phyloP scores from a whole-genome alignment of 495 filamentous ascomycete species.

The Cudoniella acicularis region DNA sequence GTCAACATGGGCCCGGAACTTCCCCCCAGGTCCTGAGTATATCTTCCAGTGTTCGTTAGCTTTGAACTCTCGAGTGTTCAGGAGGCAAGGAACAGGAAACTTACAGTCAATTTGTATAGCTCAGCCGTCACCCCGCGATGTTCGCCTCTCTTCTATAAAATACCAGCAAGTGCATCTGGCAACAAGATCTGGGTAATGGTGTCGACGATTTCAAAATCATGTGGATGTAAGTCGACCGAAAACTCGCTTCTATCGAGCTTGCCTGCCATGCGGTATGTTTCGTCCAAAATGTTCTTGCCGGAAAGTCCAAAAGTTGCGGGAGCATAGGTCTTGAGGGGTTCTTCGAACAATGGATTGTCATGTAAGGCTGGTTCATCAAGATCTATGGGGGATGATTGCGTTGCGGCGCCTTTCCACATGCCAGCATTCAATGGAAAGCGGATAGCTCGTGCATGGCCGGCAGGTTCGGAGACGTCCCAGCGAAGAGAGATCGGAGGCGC shows the following conservation, averaged over 20 bases:
- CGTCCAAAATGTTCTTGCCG: conserved; percentile 45
- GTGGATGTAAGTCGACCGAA: conserved; percentile 46
- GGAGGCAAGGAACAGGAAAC: conserved; percentile 9
- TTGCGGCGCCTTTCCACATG: no score
- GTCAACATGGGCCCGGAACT: conserved; percentile 52
- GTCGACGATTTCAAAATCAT: conserved; percentile 49
- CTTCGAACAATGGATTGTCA: background rate
- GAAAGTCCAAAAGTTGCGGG: conserved; percentile 46
- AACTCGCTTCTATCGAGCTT: conserved; percentile 45
- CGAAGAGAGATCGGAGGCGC: background rate
- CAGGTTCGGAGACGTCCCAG: background rate
- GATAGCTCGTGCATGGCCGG: background rate
- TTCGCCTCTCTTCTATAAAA: background rate
- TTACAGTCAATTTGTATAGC: conserved; percentile 55
- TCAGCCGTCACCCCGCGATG: conserved; percentile 35
- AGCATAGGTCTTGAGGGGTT: conserved; percentile 19
- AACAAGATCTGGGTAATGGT: conserved; percentile 43
- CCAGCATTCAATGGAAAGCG: background rate
- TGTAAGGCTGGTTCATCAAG: background rate
- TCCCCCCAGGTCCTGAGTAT: conserved; percentile 50
- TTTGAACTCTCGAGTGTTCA: background rate
- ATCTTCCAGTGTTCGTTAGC: conserved; percentile 23
- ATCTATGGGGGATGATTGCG: background rate
- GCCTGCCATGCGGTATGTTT: conserved; percentile 45
- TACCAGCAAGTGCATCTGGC: conserved; percentile 23